A percentile compares a stretch with the other conserved stretches of the same genome.
These are phyloP conservation scores for Saussurea involucrata DNA, from an alignment of 129 eudicot genomes.

Conservation along the genomic window DNA sequence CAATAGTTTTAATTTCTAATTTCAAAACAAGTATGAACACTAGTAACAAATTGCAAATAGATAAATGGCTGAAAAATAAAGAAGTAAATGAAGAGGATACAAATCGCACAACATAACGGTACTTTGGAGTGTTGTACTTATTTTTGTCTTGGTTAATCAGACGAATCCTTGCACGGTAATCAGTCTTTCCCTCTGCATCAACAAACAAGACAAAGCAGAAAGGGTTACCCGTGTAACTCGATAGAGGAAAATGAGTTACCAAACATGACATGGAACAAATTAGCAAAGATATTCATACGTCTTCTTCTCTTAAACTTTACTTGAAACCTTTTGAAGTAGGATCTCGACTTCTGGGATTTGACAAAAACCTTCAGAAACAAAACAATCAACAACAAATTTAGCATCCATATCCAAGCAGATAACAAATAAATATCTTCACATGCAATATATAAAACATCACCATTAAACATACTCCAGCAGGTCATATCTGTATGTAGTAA, in stretches of 20 bases:
- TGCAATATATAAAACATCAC: not conserved
- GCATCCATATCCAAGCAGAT: not conserved
- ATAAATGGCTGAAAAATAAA: not conserved
- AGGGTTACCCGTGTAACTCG: not conserved
- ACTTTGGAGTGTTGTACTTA: constrained; percentile 60
- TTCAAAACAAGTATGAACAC: not conserved
- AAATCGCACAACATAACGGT: constrained; percentile 55
- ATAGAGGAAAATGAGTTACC: not conserved
- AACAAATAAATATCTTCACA: not conserved
- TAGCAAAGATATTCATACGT: constrained; percentile 24
- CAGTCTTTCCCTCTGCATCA: constrained; percentile 57
- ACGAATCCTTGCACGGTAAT: constrained; percentile 61
- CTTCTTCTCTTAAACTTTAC: constrained; percentile 68
- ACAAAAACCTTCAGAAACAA: constrained; percentile 32
- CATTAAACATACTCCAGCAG: not conserved
- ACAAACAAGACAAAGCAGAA: not conserved
- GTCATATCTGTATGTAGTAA: not conserved
- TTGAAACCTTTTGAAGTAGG: constrained; percentile 59
- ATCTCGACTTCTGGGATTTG: constrained; percentile 47
- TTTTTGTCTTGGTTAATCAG: constrained; percentile 61
- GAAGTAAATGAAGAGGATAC: constrained; percentile 29
- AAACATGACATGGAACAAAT: not conserved
- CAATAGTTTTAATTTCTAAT: not conserved
- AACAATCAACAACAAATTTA: not conserved
- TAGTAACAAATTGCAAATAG: not conserved